Percentiles rank a stretch among this genome's conserved stretches.
Evolutionary conservation across 164 flowering plant species (phyloP).

Genomic region (Nymphaea colorata): DNA sequence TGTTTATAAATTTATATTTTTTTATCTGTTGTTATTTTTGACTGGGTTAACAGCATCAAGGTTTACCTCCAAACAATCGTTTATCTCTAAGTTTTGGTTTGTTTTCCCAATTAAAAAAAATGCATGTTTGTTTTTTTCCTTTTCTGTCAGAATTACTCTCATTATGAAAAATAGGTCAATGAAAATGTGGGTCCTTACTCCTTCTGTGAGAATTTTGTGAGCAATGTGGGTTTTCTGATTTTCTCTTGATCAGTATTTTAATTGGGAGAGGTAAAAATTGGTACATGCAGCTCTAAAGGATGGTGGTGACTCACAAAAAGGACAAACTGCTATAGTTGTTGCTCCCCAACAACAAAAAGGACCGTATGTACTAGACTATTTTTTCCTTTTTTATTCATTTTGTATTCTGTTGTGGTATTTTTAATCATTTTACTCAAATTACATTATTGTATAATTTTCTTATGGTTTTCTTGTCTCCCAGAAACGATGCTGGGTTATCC

Average conservation of each 20-base stretch:
- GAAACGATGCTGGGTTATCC: slow-evolving; percentile 41
- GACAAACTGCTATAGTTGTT: slow-evolving; percentile 54
- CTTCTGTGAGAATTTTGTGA: background rate
- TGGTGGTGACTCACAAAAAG: slow-evolving; percentile 31
- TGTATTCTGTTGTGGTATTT: background rate
- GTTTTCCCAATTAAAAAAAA: background rate
- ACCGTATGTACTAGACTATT: slow-evolving; percentile 29
- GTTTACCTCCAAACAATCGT: background rate
- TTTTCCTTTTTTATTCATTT: background rate
- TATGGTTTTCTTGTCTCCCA: slow-evolving; percentile 14
- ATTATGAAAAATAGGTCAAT: too few relatives aligned
- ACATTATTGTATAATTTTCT: background rate
- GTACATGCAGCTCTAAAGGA: slow-evolving; percentile 39
- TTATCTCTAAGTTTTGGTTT: background rate
- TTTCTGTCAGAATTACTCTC: background rate
- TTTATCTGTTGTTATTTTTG: background rate
- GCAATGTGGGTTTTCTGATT: background rate
- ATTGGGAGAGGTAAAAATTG: background rate
- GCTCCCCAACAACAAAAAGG: slow-evolving; percentile 54
- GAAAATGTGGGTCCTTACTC: too few relatives aligned
- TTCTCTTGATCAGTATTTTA: background rate
- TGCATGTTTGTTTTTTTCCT: background rate
- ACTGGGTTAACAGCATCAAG: background rate
- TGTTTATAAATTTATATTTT: too few relatives aligned
- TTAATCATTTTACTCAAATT: too few relatives aligned